Conservation (phyloP, 441 rosid species). For the Melastoma candidum region DNA sequence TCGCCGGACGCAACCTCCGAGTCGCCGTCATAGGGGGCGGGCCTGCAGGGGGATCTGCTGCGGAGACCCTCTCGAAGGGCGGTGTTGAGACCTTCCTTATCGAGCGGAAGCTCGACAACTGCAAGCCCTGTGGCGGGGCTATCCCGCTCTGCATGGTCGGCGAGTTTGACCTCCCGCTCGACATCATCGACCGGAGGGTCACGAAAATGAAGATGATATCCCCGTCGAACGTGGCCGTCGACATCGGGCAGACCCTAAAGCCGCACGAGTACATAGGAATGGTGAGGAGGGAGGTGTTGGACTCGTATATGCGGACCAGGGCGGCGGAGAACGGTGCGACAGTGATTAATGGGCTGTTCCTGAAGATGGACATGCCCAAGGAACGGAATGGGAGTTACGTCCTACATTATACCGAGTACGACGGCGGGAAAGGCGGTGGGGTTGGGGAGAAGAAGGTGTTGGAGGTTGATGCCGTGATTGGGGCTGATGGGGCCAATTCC, state of each 20-base stretch:
- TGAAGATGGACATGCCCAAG: constrained; percentile 67
- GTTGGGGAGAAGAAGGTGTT: constrained; percentile 58
- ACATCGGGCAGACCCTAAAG: constrained; percentile 74
- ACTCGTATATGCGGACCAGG: constrained; percentile 56
- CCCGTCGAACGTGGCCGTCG: constrained; percentile 80
- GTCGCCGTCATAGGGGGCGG: constrained; percentile 89
- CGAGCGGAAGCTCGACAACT: constrained; percentile 77
- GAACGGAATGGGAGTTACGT: constrained; percentile 41
- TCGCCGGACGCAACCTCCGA: constrained; percentile 57
- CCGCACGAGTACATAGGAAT: constrained; percentile 88
- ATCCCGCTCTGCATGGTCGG: constrained; percentile 92
- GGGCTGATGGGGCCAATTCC: constrained; percentile 94
- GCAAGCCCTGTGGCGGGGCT: constrained; percentile 91
- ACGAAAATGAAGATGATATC: constrained; percentile 95
- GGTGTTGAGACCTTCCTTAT: constrained; percentile 76
- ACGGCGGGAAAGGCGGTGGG: constrained; percentile 41
- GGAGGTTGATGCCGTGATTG: constrained; percentile 88
- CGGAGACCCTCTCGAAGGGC: constrained; percentile 59
- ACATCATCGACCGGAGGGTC: constrained; percentile 71
- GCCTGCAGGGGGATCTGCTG: constrained; percentile 72
- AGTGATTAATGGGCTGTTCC: constrained; percentile 67
- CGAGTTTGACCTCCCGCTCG: constrained; percentile 74
- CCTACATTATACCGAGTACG: constrained; percentile 77
- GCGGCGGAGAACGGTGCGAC: constrained; percentile 65
- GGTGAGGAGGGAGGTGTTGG: constrained; percentile 84